Evolutionary conservation across 495 filamentous ascomycete genomes (phyloP).

Genomic region (Talaromyces thailandensis): DNA sequence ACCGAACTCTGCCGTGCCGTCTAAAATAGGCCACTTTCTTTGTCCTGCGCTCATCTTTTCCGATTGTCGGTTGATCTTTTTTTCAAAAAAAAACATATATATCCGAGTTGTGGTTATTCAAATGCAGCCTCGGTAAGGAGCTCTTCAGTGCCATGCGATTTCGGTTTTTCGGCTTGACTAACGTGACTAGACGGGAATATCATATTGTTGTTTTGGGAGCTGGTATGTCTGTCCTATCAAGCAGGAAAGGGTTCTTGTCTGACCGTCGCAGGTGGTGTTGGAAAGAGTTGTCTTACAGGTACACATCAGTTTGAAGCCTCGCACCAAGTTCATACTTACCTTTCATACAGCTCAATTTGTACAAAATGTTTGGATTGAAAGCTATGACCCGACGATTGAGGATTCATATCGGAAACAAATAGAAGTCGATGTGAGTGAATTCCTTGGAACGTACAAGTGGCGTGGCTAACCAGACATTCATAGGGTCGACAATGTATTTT

Average conservation of each 20-base stretch:
- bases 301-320: conserved; percentile 20
- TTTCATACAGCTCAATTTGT: conserved; percentile 79
- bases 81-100: neutral
- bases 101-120: conserved; percentile 2
- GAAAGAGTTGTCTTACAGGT: conserved; percentile 98
- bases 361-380: conserved; percentile 98
- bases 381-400: conserved; percentile 97
- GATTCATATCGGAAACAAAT: conserved; percentile 95
- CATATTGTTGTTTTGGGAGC: conserved; percentile 88
- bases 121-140: conserved; percentile 48
- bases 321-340: neutral
- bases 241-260: conserved; percentile 8
- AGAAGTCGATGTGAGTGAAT: conserved; percentile 73
- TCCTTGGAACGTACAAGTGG: neutral
- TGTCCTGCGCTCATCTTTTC: neutral
- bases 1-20: neutral
- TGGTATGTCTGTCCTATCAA: conserved; percentile 41
- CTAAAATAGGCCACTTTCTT: neutral
- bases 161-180: conserved; percentile 4
- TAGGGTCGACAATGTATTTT: conserved; percentile 93
- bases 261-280: conserved; percentile 69
- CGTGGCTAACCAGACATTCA: conserved; percentile 15
- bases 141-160: conserved; percentile 6
- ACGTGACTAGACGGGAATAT: conserved; percentile 60
- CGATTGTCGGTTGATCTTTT: neutral